Base-by-base conservation (phyloP, 768 basidiomycete species). In the Epithele typhae region DNA sequence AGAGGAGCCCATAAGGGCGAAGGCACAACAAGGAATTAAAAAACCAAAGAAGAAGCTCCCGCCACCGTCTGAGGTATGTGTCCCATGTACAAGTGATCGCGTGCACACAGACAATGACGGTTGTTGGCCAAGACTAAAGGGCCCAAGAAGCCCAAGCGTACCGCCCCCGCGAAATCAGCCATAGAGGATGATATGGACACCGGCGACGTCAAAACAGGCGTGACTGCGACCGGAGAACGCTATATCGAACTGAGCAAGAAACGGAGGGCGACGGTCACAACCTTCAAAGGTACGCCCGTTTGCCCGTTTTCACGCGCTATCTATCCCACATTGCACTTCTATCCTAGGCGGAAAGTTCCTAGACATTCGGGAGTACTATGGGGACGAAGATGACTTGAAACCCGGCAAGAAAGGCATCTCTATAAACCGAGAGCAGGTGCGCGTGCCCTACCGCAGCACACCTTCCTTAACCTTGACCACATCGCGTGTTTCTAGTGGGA, bases 361-460 rank as follows among this genome's bases (percentile, higher is more conserved):
- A 21, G 85, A 90, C 57, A 87, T 91, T 43, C 78, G 88, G 33
- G 86, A 91, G 60, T 91, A 75, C 55, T 92, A 85, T 44, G 71
- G 56, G 8, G 57, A 64, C 9, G 67, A 75, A 1, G 64, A 62
- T 0, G 79, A 81, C 5, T 73, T 77, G 53, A 87, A 84, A 51
- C 88, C 89, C 0, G 86, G 87, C 0, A 91, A 88, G 64, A 92
- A 90, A 56, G 89, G 87, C 8, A 85, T 91, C 42, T 75, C 83
- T 0, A 69, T 92, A 22, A 62, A 68, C 12, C 38, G 67, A 3
- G 87, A 89, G 17, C 86, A 87, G 73, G 84, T 84, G 51, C 37
- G 38, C 32, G 24, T 25, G 36, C 22, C 43, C 21, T 10, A 46
- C 21, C 48, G 19, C 37, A 34, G n/a, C 40, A 14, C 27, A 14